Base-by-base conservation (phyloP, 345 rosid genomes). In the Camelina hispida region DNA sequence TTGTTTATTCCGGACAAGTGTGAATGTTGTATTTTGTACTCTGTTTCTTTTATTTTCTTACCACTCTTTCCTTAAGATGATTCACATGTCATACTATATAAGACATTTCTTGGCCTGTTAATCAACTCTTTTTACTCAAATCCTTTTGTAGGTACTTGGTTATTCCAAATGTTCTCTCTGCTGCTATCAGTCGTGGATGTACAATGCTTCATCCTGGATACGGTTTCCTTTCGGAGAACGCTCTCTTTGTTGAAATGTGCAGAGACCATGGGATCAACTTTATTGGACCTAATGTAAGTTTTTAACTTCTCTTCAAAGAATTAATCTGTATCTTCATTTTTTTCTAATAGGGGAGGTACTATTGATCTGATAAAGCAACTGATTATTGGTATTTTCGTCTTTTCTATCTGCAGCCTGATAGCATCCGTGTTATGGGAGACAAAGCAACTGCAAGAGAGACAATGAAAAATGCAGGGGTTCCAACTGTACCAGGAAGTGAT, bases 201-300 rank as follows among this genome's bases (percentile, higher is more conserved):
- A 92, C 97, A 25, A 92, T 95, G 99, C 85, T 95, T 55, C 99
- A 95, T 86, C 99, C 99, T 74, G 99, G 99, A 71, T 95, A 95
- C 77, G 99, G 99, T 16, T 92, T 95, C 84, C 97, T 95, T 73
- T 87, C 99, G 18, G 99, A 95, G 80, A 95, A 95, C 79, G 97
- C 99, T 57, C 85, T 80, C 7, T 95, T 95, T 72, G 99, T 95
- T 60, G 97, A 95, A 76, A 92, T 92, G 97, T 95, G 99, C 82
- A 83, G 89, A 84, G 96, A 87, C 68, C 99, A 95, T 47, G 85
- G 93, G 53, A 92, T 95, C 80, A 95, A 95, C 58, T 95, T 95
- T 79, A 95, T 95, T 82, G 99, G 99, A 20, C 99, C 99, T 14
- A 89, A 95, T 80, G 97, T 95, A 73, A 86, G 96, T 76, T 47